Conservation (phyloP, 2,329 filamentous ascomycete genomes). For the Xylariaceae sp. region DNA sequence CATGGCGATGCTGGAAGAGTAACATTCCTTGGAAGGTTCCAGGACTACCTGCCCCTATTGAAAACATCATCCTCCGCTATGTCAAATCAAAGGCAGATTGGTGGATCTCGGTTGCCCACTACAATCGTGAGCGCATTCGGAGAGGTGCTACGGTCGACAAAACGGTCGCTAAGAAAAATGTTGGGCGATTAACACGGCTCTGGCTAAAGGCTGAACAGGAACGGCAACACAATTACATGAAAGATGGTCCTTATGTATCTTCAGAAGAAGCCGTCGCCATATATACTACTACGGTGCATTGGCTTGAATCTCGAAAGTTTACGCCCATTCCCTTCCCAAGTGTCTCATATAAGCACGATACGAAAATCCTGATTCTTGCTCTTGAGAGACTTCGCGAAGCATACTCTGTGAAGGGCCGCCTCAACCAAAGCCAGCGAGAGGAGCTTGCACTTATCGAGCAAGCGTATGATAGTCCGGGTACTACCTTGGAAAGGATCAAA, state of each 20-base stretch:
- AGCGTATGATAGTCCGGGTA: conserved; percentile 96
- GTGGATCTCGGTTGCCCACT: conserved; percentile 99
- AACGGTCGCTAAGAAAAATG: conserved; percentile 98
- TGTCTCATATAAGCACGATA: conserved; percentile 99
- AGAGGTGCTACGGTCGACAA: conserved; percentile 98
- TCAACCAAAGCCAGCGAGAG: conserved; percentile 97
- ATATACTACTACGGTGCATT: conserved; percentile 98
- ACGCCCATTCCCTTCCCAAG: conserved; percentile 98
- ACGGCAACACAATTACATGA: conserved; percentile 98
- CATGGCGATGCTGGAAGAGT: conserved; percentile 99
- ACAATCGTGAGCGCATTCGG: conserved; percentile 96
- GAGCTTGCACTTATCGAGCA: conserved; percentile 97
- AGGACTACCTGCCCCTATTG: conserved; percentile 92
- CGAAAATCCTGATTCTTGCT: conserved; percentile 95
- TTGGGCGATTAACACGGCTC: conserved; percentile 89
- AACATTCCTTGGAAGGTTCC: conserved; percentile 99
- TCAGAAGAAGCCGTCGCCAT: conserved; percentile 98
- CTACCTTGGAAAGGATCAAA: conserved; percentile 94
- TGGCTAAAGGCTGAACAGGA: conserved; percentile 99
- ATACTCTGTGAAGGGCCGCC: conserved; percentile 94
- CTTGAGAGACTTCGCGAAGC: conserved; percentile 91
- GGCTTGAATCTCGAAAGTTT: conserved; percentile 97
- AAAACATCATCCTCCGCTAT: conserved; percentile 98
- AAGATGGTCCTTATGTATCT: conserved; percentile 97
- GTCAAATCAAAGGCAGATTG: conserved; percentile 99